Base-by-base conservation (phyloP, 331 rosid species). In the Cydonia oblonga region DNA sequence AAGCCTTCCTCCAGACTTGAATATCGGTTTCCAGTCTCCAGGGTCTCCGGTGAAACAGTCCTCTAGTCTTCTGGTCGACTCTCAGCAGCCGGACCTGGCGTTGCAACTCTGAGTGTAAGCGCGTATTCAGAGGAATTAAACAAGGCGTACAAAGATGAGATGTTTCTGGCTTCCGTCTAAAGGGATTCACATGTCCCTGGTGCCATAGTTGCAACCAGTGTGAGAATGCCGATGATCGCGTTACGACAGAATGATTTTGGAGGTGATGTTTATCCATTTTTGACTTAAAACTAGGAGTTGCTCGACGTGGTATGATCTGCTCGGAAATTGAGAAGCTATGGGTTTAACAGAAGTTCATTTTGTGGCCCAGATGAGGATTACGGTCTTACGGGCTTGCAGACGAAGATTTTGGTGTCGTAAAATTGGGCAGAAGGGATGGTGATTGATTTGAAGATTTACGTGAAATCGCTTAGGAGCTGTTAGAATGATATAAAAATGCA, bases 11-110 rank as follows among this genome's bases (percentile, higher is more conserved):
- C 98, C 98, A 5, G 96, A 92, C 86, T 81, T 92, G 88, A 92
- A 92, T 77, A 85, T 92, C 14, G 92, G 86, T 65, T 90, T 86
- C 83, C 98, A 92, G 71, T 84, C 92, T 25, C 96, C 98, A n/a
- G 96, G 89, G 61, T 88, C 96, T 38, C 96, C 98, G 0, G 87
- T 85, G 38, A 90, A 87, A 78, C 97, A 88, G 70, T 86, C 96
- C 42, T 88, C 97, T 51, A 85, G 89, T 64, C 87, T 81, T 20
- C 70, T 81, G 75, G 96, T 88, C 2, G 99, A 95, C 74, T 90
- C 96, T 26, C 98, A 85, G 85, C 97, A 93, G 85, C 98, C 98
- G 13, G 98, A 93, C 85, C 83, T 93, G 68, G 98, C 97, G 77
- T 79, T 93, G 85, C 98, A 92, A 79, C 87, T 92, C 62, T 92